phyloP scores from a whole-genome alignment of 352 stramenopile genomes.

The Phytophthora pisi region DNA sequence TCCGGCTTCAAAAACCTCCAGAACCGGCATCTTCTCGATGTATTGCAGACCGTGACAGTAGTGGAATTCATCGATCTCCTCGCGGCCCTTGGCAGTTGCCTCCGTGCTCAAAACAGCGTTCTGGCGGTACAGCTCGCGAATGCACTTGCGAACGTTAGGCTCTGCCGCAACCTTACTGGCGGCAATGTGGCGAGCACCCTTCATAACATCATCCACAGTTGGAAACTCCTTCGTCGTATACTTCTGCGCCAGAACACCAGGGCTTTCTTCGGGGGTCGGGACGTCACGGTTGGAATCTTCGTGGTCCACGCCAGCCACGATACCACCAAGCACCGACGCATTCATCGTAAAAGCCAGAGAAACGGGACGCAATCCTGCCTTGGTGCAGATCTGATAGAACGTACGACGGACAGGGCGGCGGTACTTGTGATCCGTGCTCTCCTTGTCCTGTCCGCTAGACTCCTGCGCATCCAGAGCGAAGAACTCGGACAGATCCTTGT shows the following conservation, averaged over 20 bases:
- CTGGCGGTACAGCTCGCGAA: slow-evolving; percentile 86
- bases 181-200: slow-evolving; percentile 87
- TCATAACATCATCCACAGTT: slow-evolving; percentile 87
- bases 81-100: slow-evolving; percentile 77
- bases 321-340: slow-evolving; percentile 78
- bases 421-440: slow-evolving; percentile 62
- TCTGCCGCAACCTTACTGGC: slow-evolving; percentile 86
- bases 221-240: slow-evolving; percentile 87
- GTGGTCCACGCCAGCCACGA: slow-evolving; percentile 73
- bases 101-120: slow-evolving; percentile 79
- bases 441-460: slow-evolving; percentile 53
- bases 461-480: slow-evolving; percentile 82
- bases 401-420: slow-evolving; percentile 81
- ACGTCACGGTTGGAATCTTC: slow-evolving; percentile 71
- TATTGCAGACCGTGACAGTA: slow-evolving; percentile 89
- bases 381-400: slow-evolving; percentile 91
- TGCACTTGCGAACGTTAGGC: slow-evolving; percentile 83
- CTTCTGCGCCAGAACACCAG: slow-evolving; percentile 69
- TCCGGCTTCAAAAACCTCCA: slow-evolving; percentile 73
- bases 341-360: slow-evolving; percentile 88
- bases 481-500: slow-evolving; percentile 87
- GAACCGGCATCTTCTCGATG: slow-evolving; percentile 82
- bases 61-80: slow-evolving; percentile 91
- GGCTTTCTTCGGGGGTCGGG: slow-evolving; percentile 77
- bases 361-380: slow-evolving; percentile 74